Conservation (phyloP, 805 yeast genomes). For the Metschnikowia arizonensis region DNA sequence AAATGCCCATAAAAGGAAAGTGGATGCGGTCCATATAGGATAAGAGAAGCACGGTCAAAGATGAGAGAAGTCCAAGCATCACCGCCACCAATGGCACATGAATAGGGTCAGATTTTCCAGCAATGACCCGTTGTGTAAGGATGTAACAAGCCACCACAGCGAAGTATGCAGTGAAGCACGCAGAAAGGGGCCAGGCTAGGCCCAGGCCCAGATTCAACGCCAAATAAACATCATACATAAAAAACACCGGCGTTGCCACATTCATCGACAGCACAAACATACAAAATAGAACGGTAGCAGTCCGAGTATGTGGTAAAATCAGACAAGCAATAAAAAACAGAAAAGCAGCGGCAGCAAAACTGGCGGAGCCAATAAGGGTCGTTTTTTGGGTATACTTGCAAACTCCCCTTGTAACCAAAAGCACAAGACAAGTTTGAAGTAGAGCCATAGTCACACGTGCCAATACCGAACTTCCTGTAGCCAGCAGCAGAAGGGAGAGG, state of each 20-base stretch:
- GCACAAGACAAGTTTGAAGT: conserved; percentile 21
- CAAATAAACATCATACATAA: conserved; percentile 24
- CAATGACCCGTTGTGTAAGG: conserved; percentile 8
- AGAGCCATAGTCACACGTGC: conserved; percentile 17
- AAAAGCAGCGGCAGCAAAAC: conserved; percentile 18
- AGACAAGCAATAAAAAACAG: conserved; percentile 23
- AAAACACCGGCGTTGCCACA: conserved; percentile 27
- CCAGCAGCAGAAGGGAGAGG: conserved; percentile 14
- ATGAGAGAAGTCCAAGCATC: neutral
- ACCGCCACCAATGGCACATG: conserved; percentile 1
- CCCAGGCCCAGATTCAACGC: conserved; percentile 7
- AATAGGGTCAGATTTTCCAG: neutral
- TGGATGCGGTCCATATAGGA: conserved; percentile 5
- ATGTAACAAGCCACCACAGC: conserved; percentile 17
- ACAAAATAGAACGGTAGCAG: conserved; percentile 27
- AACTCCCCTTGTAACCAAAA: conserved; percentile 18
- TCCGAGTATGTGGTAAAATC: conserved; percentile 23
- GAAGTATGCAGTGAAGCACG: conserved; percentile 19
- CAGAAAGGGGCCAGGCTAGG: neutral
- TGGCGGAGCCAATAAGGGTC: conserved; percentile 10
- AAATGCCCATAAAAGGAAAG: conserved; percentile 13
- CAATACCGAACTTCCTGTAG: conserved; percentile 4
- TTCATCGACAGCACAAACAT: conserved; percentile 29
- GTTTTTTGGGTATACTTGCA: conserved; percentile 7
- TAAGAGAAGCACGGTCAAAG: conserved; percentile 1